Evolutionary conservation across 2,329 filamentous ascomycete genomes (phyloP), one percentile per base, ranked within the genome.

Genomic region (Calonectria hawksworthii): DNA sequence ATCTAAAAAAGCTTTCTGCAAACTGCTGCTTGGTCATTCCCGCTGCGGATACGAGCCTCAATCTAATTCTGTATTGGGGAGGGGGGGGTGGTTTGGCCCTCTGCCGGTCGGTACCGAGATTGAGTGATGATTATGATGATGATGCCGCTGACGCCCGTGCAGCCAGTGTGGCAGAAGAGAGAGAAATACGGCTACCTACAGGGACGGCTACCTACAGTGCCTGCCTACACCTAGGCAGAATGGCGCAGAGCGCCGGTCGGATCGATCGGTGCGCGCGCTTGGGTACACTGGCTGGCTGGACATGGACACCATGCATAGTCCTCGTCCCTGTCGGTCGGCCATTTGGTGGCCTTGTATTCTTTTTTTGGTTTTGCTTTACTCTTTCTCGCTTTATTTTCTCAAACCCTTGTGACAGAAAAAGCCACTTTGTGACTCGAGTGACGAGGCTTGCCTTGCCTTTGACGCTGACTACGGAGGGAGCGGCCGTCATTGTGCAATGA

Each of bases 41-140:
- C 56, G 56, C 56, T 61, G 34, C 56, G 38, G 56, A 61, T 61
- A 61, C 56, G 56, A 61, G 56, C 56, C 56, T 61, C 56, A 61
- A 61, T 61, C 56, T 61, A 61, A 61, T 61, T 61, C 50, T 30
- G 23, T 21, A 47, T n/a, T 47, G 41, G 41, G 41, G 41, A n/a
- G 41, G 21, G 41, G 21, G 34, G 2, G 18, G 30, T 4, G 30
- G 30, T 32, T 14, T 23, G 28, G n/a, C 56, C n/a, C 34, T 14
- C 56, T 32, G 51, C 51, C 51, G 28, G 51, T 32, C 26, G 18
- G 18, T 54, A 28, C 51, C 56, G 56, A 61, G 34, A 61, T 61
- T 61, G 56, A 61, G 56, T 61, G 28, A 26, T 36, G 54, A 16
- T 23, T 3, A 51, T 54, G n/a, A 61, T 61, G 56, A 41, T 36